Evolutionary conservation across 129 eudicot genomes (phyloP).

Genomic region (Centrapalus pauciflorus): DNA sequence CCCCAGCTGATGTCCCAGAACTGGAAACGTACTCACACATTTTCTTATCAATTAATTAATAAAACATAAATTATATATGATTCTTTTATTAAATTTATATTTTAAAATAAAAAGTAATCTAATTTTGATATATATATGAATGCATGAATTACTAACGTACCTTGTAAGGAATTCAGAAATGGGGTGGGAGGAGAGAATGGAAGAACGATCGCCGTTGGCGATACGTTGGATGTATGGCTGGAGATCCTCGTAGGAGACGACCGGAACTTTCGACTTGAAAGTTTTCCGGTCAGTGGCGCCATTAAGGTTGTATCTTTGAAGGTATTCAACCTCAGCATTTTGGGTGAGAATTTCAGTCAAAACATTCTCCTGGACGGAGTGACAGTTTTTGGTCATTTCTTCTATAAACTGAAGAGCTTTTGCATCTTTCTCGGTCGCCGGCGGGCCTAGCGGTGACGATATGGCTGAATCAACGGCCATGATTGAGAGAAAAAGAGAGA

Average conservation of each 20-base stretch:
- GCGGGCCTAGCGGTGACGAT: constrained; percentile 46
- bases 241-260: constrained; percentile 81
- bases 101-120: not conserved
- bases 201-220: constrained; percentile 74
- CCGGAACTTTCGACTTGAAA: constrained; percentile 64
- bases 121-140: not conserved
- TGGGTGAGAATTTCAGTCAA: constrained; percentile 50
- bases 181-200: constrained; percentile 65
- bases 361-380: constrained; percentile 56
- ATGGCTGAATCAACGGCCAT: constrained; percentile 47
- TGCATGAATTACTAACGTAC: constrained; percentile 22
- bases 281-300: constrained; percentile 57
- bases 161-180: constrained; percentile 88
- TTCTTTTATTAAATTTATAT: too few species aligned
- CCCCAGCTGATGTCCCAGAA: constrained; percentile 94
- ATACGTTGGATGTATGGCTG: constrained; percentile 70
- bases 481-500: not conserved
- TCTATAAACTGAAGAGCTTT: constrained; percentile 75
- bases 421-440: constrained; percentile 59
- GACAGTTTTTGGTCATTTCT: constrained; percentile 64
- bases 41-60: not conserved
- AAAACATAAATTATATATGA: not conserved
- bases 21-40: constrained; percentile 34
- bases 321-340: constrained; percentile 62
- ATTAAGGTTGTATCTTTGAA: constrained; percentile 36